Evolutionary conservation across 2,329 filamentous ascomycete genomes (phyloP).

Genomic region (Alternaria longipes): DNA sequence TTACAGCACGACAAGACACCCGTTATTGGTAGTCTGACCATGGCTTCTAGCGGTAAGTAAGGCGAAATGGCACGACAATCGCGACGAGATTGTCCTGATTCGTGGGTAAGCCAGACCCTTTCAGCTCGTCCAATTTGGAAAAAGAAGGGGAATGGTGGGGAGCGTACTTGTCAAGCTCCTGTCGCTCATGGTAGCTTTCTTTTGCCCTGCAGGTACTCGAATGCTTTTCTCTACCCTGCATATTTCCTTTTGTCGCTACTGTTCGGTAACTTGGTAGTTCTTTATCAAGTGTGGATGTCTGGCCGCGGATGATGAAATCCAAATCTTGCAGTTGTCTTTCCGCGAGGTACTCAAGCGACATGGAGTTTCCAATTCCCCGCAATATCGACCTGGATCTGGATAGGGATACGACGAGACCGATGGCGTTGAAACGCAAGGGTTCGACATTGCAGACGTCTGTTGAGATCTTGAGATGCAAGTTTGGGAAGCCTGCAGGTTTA

Average conservation of each 20-base stretch:
- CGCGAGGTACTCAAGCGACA: slow-evolving; percentile 19
- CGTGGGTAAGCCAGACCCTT: slow-evolving; percentile 9
- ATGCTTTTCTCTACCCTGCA: slow-evolving; percentile 9
- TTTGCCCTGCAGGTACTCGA: background rate
- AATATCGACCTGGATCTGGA: slow-evolving; percentile 26
- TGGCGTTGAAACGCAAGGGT: slow-evolving; percentile 26
- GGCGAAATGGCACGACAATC: slow-evolving; percentile 17
- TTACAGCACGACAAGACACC: slow-evolving; percentile 7
- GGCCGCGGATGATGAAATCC: slow-evolving; percentile 17
- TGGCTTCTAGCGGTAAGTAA: slow-evolving; percentile 19
- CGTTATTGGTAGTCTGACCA: slow-evolving; percentile 22
- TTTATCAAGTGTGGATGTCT: slow-evolving; percentile 13
- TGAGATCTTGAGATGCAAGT: slow-evolving; percentile 43
- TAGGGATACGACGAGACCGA: slow-evolving; percentile 14
- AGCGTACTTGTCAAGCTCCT: slow-evolving; percentile 16
- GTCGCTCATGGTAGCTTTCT: slow-evolving; percentile 3
- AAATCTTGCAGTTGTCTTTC: slow-evolving; percentile 33
- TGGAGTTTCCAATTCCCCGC: slow-evolving; percentile 28
- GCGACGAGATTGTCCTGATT: slow-evolving; percentile 22
- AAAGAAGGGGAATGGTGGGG: slow-evolving; percentile 8
- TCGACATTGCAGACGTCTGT: slow-evolving; percentile 44
- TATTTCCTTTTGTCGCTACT: slow-evolving; percentile 6
- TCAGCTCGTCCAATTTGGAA: slow-evolving; percentile 8
- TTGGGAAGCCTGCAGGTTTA: slow-evolving; percentile 32
- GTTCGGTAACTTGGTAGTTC: slow-evolving; percentile 3